phyloP scores from a whole-genome alignment of 352 stramenopile genomes.

The Phytophthora pinifolia region DNA sequence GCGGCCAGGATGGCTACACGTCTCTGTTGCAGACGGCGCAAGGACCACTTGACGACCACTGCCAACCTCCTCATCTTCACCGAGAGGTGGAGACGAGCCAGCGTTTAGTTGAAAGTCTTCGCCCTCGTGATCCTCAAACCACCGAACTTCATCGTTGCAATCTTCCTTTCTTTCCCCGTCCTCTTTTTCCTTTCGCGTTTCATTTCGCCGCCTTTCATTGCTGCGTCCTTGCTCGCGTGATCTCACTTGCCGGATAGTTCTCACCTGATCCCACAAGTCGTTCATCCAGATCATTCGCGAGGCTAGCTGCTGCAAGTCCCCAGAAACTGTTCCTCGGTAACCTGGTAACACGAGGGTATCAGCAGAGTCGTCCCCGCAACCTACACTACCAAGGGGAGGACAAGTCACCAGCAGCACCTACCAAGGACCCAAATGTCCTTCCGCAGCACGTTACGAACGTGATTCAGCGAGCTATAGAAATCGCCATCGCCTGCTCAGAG shows the following conservation, averaged over 20 bases:
- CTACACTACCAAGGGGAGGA: background rate
- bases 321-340: conserved; percentile 70
- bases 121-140: conserved; percentile 30
- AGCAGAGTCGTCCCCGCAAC: background rate
- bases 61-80: conserved; percentile 20
- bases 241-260: conserved; percentile 11
- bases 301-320: conserved; percentile 77
- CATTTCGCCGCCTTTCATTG: background rate
- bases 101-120: conserved; percentile 14
- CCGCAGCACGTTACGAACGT: conserved; percentile 76
- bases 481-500: conserved; percentile 67
- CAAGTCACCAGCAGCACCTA: conserved; percentile 30
- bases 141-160: conserved; percentile 1
- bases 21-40: conserved; percentile 10
- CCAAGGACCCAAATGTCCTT: conserved; percentile 88
- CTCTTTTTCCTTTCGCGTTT: conserved; percentile 2
- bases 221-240: conserved; percentile 11
- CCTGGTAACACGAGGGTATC: conserved; percentile 30
- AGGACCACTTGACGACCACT: conserved; percentile 37
- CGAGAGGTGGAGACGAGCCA: conserved; percentile 8
- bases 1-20: conserved; percentile 7
- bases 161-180: background rate
- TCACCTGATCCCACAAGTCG: conserved; percentile 61
- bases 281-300: conserved; percentile 76
- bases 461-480: conserved; percentile 85